Percentiles rank a stretch among this genome's conserved stretches.
Conservation (phyloP, 441 rosid species). For the Theobroma grandiflorum region DNA sequence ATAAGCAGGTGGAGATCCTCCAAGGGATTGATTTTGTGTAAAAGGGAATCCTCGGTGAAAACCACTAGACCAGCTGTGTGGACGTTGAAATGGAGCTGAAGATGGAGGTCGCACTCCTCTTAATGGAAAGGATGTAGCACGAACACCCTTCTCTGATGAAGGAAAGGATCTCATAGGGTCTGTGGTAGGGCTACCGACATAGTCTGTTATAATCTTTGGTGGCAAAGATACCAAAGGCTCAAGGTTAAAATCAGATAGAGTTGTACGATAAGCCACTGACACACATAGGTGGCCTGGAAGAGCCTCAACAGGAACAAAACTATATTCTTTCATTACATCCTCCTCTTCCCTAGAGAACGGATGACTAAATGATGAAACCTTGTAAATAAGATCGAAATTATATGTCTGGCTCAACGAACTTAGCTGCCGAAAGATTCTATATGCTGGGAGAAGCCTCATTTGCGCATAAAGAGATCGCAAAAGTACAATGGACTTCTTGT, state of each 20-base stretch:
- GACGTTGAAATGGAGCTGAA: constrained; percentile 65
- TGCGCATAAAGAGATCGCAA: constrained; percentile 75
- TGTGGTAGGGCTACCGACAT: constrained; percentile 87
- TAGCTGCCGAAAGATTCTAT: constrained; percentile 73
- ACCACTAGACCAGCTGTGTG: constrained; percentile 95
- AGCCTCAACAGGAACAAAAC: constrained; percentile 79
- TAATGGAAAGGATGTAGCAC: constrained; percentile 63
- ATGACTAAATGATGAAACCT: constrained; percentile 79
- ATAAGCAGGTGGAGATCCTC: constrained; percentile 66
- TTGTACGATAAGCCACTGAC: constrained; percentile 69
- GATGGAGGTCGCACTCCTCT: constrained; percentile 59
- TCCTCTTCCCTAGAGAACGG: constrained; percentile 72
- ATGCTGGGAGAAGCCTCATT: constrained; percentile 83
- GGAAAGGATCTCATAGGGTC: constrained; percentile 85
- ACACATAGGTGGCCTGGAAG: constrained; percentile 72
- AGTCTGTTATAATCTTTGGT: constrained; percentile 79
- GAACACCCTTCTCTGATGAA: constrained; percentile 58
- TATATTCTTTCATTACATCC: constrained; percentile 62
- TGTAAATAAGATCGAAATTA: constrained; percentile 71
- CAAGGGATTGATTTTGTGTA: constrained; percentile 49
- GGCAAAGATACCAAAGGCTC: constrained; percentile 67
- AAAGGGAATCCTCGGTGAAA: constrained; percentile 65
- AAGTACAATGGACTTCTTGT: constrained; percentile 80
- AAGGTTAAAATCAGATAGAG: constrained; percentile 74
- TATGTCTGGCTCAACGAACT: constrained; percentile 63